Evolutionary conservation across 2,329 filamentous ascomycete species (phyloP).

Genomic region (Tolypocladium cylindrosporum): DNA sequence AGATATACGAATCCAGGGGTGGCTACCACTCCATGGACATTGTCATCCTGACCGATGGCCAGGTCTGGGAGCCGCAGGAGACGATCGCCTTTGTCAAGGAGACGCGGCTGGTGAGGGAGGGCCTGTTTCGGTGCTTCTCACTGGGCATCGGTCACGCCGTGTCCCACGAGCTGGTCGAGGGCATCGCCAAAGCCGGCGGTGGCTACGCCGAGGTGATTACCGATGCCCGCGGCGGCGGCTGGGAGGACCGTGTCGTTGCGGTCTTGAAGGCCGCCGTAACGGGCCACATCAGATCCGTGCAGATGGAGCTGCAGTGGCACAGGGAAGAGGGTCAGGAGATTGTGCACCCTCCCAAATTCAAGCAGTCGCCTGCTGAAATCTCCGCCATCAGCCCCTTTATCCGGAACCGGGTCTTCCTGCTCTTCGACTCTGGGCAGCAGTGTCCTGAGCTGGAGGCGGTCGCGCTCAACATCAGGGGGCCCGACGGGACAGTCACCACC

Average conservation of each 20-base stretch:
- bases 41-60: constrained; percentile 3
- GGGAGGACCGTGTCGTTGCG: constrained; percentile 3
- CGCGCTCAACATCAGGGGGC: background rate
- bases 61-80: constrained; percentile 2
- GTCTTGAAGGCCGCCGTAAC: background rate
- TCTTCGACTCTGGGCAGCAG: constrained; percentile 1
- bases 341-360: background rate
- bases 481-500: background rate
- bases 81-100: constrained; percentile 1
- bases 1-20: background rate
- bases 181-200: constrained; percentile 46
- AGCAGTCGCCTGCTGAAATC: constrained; percentile 1
- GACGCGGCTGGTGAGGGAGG: constrained; percentile 3
- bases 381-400: constrained; percentile 1
- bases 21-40: background rate
- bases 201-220: constrained; percentile 33
- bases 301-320: background rate
- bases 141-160: constrained; percentile 44
- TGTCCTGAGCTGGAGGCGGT: background rate
- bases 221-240: background rate
- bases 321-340: background rate
- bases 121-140: constrained; percentile 43
- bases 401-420: background rate
- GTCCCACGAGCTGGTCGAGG: constrained; percentile 47
- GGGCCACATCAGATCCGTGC: background rate